These are phyloP conservation scores for Boletus mariae DNA, from an alignment of 1,284 basidiomycete genomes.

Conservation along the genomic window DNA sequence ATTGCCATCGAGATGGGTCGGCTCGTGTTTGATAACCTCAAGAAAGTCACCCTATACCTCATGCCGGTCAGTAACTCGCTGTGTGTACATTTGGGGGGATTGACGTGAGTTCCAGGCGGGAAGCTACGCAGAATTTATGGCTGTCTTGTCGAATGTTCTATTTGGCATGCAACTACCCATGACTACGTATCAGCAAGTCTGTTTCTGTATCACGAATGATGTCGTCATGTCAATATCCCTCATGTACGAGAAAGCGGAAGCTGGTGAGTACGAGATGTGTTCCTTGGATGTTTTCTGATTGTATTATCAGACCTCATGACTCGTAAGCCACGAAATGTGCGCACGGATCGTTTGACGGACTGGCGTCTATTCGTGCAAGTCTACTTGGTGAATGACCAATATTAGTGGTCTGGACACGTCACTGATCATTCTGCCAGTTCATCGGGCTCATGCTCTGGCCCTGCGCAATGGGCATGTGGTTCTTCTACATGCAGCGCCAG, in stretches of 20 bases:
- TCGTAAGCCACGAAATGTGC: constrained; percentile 64
- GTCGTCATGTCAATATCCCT: constrained; percentile 36
- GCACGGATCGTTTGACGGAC: constrained; percentile 47
- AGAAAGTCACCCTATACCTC: constrained; percentile 42
- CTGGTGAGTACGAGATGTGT: constrained; percentile 20
- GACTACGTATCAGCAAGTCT: constrained; percentile 42
- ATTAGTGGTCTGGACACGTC: not conserved
- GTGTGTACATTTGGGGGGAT: not conserved
- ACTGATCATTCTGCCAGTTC: constrained; percentile 30
- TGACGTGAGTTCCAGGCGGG: constrained; percentile 16
- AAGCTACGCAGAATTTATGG: constrained; percentile 35
- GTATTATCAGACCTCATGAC: constrained; percentile 40
- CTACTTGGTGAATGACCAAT: constrained; percentile 18
- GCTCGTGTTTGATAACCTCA: constrained; percentile 58
- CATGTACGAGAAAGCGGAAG: constrained; percentile 38
- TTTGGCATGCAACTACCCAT: constrained; percentile 41
- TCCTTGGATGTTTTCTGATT: constrained; percentile 4
- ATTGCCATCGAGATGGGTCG: constrained; percentile 46
- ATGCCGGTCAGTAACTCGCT: constrained; percentile 30
- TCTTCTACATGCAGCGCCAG: constrained; percentile 36
- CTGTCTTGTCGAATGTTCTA: constrained; percentile 35
- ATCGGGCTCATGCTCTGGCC: constrained; percentile 47
- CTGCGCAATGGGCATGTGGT: constrained; percentile 41
- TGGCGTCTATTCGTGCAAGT: constrained; percentile 35
- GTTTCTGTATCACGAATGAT: constrained; percentile 37